phyloP scores from a whole-genome alignment of 371 early-diverging fungal species.

The Thermomucor indicae-seudaticae region DNA sequence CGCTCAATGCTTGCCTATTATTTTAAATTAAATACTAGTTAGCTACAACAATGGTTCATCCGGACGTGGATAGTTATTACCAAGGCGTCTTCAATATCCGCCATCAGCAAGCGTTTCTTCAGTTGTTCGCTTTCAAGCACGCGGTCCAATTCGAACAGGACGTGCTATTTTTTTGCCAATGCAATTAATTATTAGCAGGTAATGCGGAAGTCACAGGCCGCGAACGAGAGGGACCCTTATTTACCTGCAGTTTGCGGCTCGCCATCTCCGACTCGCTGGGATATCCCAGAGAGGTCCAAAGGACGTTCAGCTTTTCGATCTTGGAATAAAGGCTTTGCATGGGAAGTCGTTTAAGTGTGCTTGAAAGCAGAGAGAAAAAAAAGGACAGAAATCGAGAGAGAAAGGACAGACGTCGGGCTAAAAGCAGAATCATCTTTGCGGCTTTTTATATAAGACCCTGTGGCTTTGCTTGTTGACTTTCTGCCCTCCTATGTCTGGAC shows the following conservation, averaged over 20 bases:
- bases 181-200: not conserved
- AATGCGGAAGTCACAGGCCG: not conserved
- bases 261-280: not conserved
- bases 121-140: conserved; percentile 13
- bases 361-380: too few species aligned
- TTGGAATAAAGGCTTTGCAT: conserved; percentile 6
- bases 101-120: conserved; percentile 9
- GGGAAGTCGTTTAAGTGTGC: too few species aligned
- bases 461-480: too few species aligned
- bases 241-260: conserved; percentile 6
- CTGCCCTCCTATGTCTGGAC: too few species aligned
- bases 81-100: conserved; percentile 22
- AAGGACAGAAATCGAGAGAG: too few species aligned
- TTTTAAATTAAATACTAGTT: not conserved
- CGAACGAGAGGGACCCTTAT: not conserved
- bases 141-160: conserved; percentile 18
- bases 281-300: conserved; percentile 6
- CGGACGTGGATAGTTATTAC: conserved; percentile 6
- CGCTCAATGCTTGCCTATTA: conserved; percentile 17
- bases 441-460: too few species aligned
- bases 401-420: too few species aligned
- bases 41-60: not conserved
- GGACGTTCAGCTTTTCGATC: conserved; percentile 1
- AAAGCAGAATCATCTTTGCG: too few species aligned
- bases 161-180: conserved; percentile 8